Base-by-base conservation (phyloP, 257 asterid genomes). In the Ophiorrhiza pumila region DNA sequence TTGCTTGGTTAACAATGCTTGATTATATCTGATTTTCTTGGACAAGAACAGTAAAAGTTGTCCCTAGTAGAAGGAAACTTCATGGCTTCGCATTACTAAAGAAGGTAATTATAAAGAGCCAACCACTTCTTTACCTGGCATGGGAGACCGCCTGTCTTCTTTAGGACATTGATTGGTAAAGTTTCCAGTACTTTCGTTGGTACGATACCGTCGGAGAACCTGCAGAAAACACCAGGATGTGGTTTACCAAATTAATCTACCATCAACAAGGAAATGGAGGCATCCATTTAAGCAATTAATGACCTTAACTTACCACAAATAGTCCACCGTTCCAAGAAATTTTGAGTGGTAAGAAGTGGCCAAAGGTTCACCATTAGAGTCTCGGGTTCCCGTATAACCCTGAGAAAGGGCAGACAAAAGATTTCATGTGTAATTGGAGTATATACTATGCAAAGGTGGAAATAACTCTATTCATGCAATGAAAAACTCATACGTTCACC, bases 301-400 rank as follows among this genome's bases (percentile, higher is more conserved):
- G 60, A 32, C 34, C 37, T 37, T 61, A 47, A 52, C 50, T 31
- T 70, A 71, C 86, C 86, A 82, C 76, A 82, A 76, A 82, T 82
- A 82, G 58, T 82, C 86, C 57, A 82, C 83, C 41, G 86, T 82
- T 59, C 83, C 83, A 62, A 79, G 77, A 74, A 82, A 82, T 37
- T 79, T 82, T n/a, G 83, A 79, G 79, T 82, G 86, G 81, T 72
- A 82, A 56, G 86, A 82, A 34, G 83, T 82, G 67, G 81, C 86
- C 74, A 73, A 71, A 65, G 86, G 86, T 53, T 79, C 86, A 64
- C 81, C 81, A 42, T 34, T 56, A 52, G 56, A 34, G 72, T 47
- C 79, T 55, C 83, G 77, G 69, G 83, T 79, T 73, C 49, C 71
- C 31, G 56, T 9, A 79, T 78, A 60, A 32, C 79, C 80, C 83